Base-by-base conservation (phyloP, 2,329 filamentous ascomycete genomes). In the Paecilomyces sp. region DNA sequence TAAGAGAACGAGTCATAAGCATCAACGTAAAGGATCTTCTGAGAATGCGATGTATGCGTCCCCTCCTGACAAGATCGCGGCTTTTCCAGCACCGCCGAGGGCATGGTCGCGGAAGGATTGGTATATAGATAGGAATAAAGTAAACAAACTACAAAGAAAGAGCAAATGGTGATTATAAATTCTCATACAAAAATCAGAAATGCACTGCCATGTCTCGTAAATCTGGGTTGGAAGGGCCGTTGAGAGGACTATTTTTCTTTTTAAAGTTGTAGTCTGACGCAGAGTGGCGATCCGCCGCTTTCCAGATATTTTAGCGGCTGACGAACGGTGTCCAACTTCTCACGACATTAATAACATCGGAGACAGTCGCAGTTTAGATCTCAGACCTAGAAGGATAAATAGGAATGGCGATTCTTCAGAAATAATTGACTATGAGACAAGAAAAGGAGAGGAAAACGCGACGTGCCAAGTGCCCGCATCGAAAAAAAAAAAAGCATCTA, bases 1-100 rank as follows among this genome's bases (percentile, higher is more conserved):
- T 96, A 92, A 58, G 92, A 91, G 76, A 97, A 99, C 51, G 92
- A 97, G 78, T 99, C 94, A 76, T 96, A 96, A 63, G 93, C 92
- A 74, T 97, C 94, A 66, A 99, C 82, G 76, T 96, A 96, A 63
- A 97, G 85, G 63, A 97, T 88, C 61, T 34, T 36, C 12, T 30
- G 41, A 47, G 41, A 47, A 18, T 30, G 3, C 13, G 51, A 30
- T 53, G 22, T 25, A 47, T n/a, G 41, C 9, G 9, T 8, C 6
- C 7, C 13, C n/a, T 47, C 15, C 41, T 47, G 41, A 47, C 41
- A 47, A n/a, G 41, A 22, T 7, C 41, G 4, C 3, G 41, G 41
- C n/a, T 47, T 47, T 8, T 18, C n/a, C n/a, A 47, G 41, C n/a
- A 47, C 18, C 41, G 41, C 41, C 3, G 41, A 47, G n/a, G 41